phyloP scores from a whole-genome alignment of 192 early-diverging fungal genomes.

The Coemansia sp. region DNA sequence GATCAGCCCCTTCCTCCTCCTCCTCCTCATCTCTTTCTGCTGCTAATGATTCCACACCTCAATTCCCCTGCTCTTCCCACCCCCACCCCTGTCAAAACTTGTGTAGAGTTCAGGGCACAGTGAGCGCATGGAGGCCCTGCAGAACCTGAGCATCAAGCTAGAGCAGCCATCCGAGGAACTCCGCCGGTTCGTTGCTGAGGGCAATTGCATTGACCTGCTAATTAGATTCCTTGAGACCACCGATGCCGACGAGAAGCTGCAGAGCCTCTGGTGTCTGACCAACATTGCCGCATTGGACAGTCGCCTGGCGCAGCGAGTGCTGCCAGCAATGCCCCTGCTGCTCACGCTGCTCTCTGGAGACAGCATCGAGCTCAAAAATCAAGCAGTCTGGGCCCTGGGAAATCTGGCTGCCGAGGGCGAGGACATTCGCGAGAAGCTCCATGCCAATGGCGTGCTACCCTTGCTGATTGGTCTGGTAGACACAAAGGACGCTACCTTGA shows the following conservation, averaged over 20 bases:
- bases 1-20: background rate
- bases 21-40: background rate
- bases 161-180: slow-evolving; percentile 50
- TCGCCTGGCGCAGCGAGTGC: slow-evolving; percentile 24
- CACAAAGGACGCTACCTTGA: slow-evolving; percentile 46
- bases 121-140: slow-evolving; percentile 34
- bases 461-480: slow-evolving; percentile 72
- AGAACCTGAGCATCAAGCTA: slow-evolving; percentile 46
- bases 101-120: slow-evolving; percentile 28
- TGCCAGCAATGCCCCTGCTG: slow-evolving; percentile 50
- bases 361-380: slow-evolving; percentile 68
- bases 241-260: slow-evolving; percentile 55
- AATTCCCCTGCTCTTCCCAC: background rate
- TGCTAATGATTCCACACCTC: background rate
- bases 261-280: slow-evolving; percentile 58
- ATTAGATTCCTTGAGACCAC: slow-evolving; percentile 42
- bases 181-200: slow-evolving; percentile 38
- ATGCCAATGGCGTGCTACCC: slow-evolving; percentile 67
- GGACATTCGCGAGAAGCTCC: slow-evolving; percentile 67
- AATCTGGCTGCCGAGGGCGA: slow-evolving; percentile 90
- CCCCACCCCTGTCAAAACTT: background rate
- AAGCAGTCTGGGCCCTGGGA: slow-evolving; percentile 89
- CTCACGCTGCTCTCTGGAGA: slow-evolving; percentile 50
- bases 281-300: slow-evolving; percentile 50
- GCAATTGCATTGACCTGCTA: slow-evolving; percentile 40